Conservation (phyloP, 805 yeast species). For the Starmerella cellae region DNA sequence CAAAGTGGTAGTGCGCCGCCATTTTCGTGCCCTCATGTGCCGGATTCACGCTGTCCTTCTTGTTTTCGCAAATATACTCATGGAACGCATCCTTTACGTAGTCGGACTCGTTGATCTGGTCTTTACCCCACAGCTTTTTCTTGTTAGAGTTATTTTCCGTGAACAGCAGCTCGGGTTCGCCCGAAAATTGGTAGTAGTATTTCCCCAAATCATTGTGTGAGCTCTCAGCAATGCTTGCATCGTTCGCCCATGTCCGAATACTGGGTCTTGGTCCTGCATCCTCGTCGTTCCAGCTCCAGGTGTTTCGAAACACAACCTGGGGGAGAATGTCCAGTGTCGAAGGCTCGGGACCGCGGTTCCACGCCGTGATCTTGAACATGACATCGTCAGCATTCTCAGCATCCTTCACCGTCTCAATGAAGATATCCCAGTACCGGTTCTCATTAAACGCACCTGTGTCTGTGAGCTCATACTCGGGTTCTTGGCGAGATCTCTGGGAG, state of each 20-base stretch:
- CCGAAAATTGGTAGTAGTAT: conserved; percentile 43
- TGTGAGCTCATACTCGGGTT: conserved; percentile 66
- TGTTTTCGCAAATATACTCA: conserved; percentile 56
- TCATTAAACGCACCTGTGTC: conserved; percentile 58
- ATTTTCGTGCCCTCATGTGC: conserved; percentile 64
- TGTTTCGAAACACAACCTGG: conserved; percentile 70
- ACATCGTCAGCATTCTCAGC: conserved; percentile 69
- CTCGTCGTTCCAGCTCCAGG: conserved; percentile 73
- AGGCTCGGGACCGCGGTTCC: conserved; percentile 64
- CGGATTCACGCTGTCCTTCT: conserved; percentile 54
- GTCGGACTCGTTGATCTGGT: conserved; percentile 41
- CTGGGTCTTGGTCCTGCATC: conserved; percentile 22
- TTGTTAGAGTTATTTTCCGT: conserved; percentile 85
- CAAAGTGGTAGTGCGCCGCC: conserved; percentile 72
- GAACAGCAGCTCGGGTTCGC: conserved; percentile 49
- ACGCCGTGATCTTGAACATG: conserved; percentile 73
- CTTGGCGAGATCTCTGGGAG: conserved; percentile 48
- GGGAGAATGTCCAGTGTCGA: conserved; percentile 87
- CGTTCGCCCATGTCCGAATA: conserved; percentile 33
- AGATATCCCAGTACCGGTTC: conserved; percentile 71
- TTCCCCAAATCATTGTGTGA: conserved; percentile 59
- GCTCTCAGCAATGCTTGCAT: conserved; percentile 37
- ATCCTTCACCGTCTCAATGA: conserved; percentile 79
- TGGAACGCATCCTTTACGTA: conserved; percentile 87
- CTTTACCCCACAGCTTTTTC: conserved; percentile 42